Base-by-base conservation (phyloP, 768 basidiomycete genomes). In the Rhizopogon vesiculosus region DNA sequence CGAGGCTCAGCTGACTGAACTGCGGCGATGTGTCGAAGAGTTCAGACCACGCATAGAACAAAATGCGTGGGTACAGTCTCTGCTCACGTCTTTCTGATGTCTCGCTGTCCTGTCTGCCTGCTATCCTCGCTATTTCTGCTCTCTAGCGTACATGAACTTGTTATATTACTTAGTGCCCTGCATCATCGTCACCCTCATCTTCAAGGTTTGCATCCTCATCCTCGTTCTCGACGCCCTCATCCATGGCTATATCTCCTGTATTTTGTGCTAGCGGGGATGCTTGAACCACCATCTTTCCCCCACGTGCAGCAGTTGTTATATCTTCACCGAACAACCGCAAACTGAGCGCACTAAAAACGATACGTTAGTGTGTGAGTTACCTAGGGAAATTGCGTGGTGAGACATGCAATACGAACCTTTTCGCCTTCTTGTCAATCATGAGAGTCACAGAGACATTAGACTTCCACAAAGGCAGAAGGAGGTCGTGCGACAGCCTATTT, bases 401-500 rank as follows among this genome's bases (percentile, higher is more conserved):
- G 8, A 38, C 8, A 19, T 41, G n/a, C 33, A 2, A 16, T 8
- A 67, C 76, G 10, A 43, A 93, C 95, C 89, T 92, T 73, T 98
- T 98, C 25, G 93, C 91, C 65, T 90, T 90, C 71, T 98, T 99
- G 72, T 98, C 94, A 53, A 97, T 85, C 93, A 98, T 93, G 56
- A 98, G 76, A 0, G 88, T 84, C 51, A 96, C 67, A 0, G 93
- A 96, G 12, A 85, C 83, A 56, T 87, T 87, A 2, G 93, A 93
- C 72, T 91, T 94, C 97, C 96, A 98, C 51, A 98, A 80, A 0
- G 97, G 96, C n/a, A 98, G 73, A n/a, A 88, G 70, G 25, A 98
- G 77, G 51, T 93, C 86, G 61, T 91, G 84, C n/a, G 80, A 75
- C 38, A 93, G 75, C 5, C 89, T 93, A 54, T 3, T 12, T 7